Evolutionary conservation across 257 asterid genomes (phyloP).

Genomic region (Solanum chilense): DNA sequence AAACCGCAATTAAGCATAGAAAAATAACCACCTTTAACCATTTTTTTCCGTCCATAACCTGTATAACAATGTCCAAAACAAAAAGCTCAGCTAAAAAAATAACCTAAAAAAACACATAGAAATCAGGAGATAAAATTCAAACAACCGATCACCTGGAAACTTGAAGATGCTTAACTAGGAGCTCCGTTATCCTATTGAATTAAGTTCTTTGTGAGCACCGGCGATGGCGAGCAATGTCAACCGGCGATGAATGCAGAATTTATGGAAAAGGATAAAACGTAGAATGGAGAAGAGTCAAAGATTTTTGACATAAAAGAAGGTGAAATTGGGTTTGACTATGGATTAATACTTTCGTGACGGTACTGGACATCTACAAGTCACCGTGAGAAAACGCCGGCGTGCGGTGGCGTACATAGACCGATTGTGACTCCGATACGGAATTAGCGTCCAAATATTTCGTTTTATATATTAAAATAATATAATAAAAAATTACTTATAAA

Average conservation of each 20-base stretch:
- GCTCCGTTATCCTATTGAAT: not conserved
- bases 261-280: not conserved
- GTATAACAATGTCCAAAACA: not conserved
- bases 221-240: not conserved
- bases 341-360: not conserved
- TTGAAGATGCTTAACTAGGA: not conserved
- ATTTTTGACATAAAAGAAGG: not conserved
- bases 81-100: not conserved
- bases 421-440: not conserved
- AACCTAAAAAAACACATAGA: not conserved
- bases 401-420: not conserved
- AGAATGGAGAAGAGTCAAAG: not conserved
- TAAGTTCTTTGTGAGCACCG: not conserved
- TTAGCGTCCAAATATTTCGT: not conserved
- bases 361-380: not conserved
- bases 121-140: not conserved
- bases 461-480: no score
- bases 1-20: constrained; percentile 7
- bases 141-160: not conserved
- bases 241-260: not conserved
- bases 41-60: constrained; percentile 18
- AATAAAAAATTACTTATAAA: no score
- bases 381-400: not conserved
- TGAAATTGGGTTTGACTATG: not conserved
- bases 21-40: constrained; percentile 20